Percentiles rank a stretch among this genome's conserved stretches.
Evolutionary conservation across 1,139 yeast species (phyloP).

Genomic region (Blastobotrys indianensis): DNA sequence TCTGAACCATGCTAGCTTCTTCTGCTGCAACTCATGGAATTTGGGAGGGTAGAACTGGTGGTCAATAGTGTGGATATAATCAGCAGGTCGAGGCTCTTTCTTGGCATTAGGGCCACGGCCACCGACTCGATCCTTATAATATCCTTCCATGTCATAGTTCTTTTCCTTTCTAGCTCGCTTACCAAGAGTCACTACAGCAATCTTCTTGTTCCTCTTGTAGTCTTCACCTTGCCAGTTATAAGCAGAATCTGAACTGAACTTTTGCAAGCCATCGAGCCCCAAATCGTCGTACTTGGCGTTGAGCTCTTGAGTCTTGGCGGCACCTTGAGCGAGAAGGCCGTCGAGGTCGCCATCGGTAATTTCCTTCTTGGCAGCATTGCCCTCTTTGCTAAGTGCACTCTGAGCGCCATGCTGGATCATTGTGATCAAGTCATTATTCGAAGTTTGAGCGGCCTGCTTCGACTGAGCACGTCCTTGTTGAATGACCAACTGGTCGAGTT

Average conservation of each 20-base stretch:
- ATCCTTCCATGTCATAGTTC: conserved; percentile 79
- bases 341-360: conserved; percentile 70
- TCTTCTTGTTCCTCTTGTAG: conserved; percentile 39
- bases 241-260: conserved; percentile 83
- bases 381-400: conserved; percentile 54
- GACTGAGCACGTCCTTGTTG: conserved; percentile 75
- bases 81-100: conserved; percentile 56
- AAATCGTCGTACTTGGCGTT: conserved; percentile 75
- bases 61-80: conserved; percentile 60
- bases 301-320: conserved; percentile 69
- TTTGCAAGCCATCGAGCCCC: conserved; percentile 88
- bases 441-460: conserved; percentile 42
- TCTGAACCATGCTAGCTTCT: conserved; percentile 73
- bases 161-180: conserved; percentile 81
- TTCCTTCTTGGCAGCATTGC: conserved; percentile 21
- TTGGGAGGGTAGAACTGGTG: conserved; percentile 80
- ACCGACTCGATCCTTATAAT: conserved; percentile 71
- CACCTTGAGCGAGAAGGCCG: conserved; percentile 67
- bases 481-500: conserved; percentile 90
- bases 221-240: conserved; percentile 96
- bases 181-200: conserved; percentile 78
- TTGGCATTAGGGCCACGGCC: conserved; percentile 35
- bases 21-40: conserved; percentile 58
- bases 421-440: conserved; percentile 79
- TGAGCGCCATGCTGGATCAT: conserved; percentile 98